A percentile compares a stretch with the other conserved stretches of the same genome.
These are phyloP conservation scores for Phytophthora brassicae DNA, from an alignment of 352 stramenopile species.

Conservation along the genomic window DNA sequence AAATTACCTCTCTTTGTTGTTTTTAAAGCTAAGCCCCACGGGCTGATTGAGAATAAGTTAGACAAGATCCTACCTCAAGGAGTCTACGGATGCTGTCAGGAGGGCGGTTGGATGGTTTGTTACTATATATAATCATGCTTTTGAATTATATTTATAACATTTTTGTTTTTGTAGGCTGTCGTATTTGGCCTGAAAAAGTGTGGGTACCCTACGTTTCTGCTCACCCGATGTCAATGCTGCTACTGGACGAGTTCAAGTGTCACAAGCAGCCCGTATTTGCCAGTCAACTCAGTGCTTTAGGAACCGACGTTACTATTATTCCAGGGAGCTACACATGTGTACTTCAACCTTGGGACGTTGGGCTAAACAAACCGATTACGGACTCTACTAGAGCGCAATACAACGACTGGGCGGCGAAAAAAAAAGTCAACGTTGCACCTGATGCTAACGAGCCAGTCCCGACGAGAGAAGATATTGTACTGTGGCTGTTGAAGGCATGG, in stretches of 20 bases:
- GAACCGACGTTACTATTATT: conserved; percentile 1
- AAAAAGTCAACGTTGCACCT: neutral
- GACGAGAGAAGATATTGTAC: conserved; percentile 2
- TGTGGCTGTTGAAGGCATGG: neutral
- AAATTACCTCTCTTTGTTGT: too few species aligned
- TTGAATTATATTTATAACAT: too few species aligned
- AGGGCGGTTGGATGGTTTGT: too few species aligned
- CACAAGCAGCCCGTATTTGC: neutral
- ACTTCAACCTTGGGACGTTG: conserved; percentile 4
- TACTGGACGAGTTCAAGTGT: conserved; percentile 1
- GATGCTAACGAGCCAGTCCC: conserved; percentile 2
- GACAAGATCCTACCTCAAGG: too few species aligned
- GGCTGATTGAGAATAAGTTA: too few species aligned
- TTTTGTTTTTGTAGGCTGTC: too few species aligned
- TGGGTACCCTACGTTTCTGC: too few species aligned
- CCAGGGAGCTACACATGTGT: conserved; percentile 5
- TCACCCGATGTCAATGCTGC: too few species aligned
- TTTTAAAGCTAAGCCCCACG: too few species aligned
- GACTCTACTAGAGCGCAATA: neutral
- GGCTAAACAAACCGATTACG: conserved; percentile 5
- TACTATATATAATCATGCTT: too few species aligned
- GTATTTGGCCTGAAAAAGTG: too few species aligned
- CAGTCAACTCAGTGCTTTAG: neutral
- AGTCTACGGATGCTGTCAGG: too few species aligned
- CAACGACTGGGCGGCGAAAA: neutral